These are phyloP conservation scores for Aureobasidium subglaciale DNA, from an alignment of 2,329 filamentous ascomycete species.

Conservation along the genomic window DNA sequence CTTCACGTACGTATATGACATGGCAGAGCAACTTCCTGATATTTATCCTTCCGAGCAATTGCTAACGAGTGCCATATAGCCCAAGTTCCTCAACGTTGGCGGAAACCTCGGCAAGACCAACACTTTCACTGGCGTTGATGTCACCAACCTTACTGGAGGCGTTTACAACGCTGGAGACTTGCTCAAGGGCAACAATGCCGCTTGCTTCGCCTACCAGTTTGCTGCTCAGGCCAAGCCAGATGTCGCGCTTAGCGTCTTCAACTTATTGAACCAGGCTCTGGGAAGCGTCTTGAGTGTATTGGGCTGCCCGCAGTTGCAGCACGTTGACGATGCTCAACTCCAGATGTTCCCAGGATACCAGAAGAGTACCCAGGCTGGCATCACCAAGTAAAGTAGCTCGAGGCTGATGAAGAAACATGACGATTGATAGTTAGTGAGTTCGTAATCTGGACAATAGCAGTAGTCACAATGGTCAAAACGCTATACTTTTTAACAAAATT, in stretches of 20 bases:
- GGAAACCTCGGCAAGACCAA: slow-evolving; percentile 30
- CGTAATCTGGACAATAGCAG: background rate
- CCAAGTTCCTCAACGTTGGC: slow-evolving; percentile 29
- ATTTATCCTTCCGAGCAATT: slow-evolving; percentile 14
- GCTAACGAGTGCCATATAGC: slow-evolving; percentile 18
- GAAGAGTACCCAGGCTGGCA: background rate
- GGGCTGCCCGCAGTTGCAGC: slow-evolving; percentile 23
- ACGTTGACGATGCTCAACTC: slow-evolving; percentile 24
- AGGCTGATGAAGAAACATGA: background rate
- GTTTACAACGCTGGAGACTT: slow-evolving; percentile 38
- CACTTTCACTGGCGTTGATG: slow-evolving; percentile 31
- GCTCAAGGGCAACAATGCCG: slow-evolving; percentile 41
- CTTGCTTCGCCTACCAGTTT: slow-evolving; percentile 38
- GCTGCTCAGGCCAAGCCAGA: slow-evolving; percentile 36
- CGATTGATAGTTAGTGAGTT: background rate
- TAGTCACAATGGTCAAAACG: too few relatives aligned
- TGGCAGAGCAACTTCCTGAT: too few relatives aligned
- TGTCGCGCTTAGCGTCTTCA: slow-evolving; percentile 30
- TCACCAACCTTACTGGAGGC: slow-evolving; percentile 32
- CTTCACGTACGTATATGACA: background rate
- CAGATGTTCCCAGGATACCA: slow-evolving; percentile 24
- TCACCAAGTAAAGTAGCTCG: background rate
- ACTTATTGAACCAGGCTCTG: slow-evolving; percentile 29
- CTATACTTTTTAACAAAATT: too few relatives aligned
- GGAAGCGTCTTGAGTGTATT: slow-evolving; percentile 16